Evolutionary conservation across 495 filamentous ascomycete species (phyloP), one percentile per base, ranked within the genome.

Genomic region (Aspergillus heteromorphus): DNA sequence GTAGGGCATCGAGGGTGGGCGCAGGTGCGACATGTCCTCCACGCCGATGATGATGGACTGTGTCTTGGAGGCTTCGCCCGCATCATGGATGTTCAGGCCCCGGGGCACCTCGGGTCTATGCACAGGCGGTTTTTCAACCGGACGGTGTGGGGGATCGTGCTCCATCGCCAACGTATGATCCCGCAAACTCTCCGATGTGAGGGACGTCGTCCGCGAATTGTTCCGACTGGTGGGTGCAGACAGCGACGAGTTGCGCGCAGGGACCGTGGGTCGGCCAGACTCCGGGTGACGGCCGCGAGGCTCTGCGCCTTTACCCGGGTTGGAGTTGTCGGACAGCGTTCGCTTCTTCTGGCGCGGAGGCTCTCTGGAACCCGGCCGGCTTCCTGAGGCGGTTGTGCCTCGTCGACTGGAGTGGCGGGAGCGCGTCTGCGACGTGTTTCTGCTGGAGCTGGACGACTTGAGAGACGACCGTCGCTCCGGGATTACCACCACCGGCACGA

Each of bases 191-290:
- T 82, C 83, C 0, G 85, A 76, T 9, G 85, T 89, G 17, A 89
- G 70, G 3, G 85, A 88, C 2, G 77, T 81, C 21, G 83, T 74
- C 36, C 83, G 79, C 2, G 86, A 89, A 45, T 75, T 78, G 56
- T 84, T 85, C 38, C 80, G 78, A 54, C 84, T 89, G 1, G 86
- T 87, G 5, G 84, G 85, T 3, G 86, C 86, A 17, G 86, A 88
- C 16, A 89, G 77, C 11, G 85, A 87, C 4, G 85, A 86, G 55
- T 79, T 81, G 30, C 83, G 78, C 16, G 68, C 62, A 7, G 83
- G 83, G 48, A 88, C 79, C 16, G 73, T 65, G n/a, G 86, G 85
- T 10, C 78, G 79, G 40, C 55, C 60, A 38, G 55, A 48, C n/a
- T n/a, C n/a, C n/a, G n/a, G n/a, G 13, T 53, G 45, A 23, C 70